phyloP scores from a whole-genome alignment of 106 monocot genomes.

The Allium cepa region DNA sequence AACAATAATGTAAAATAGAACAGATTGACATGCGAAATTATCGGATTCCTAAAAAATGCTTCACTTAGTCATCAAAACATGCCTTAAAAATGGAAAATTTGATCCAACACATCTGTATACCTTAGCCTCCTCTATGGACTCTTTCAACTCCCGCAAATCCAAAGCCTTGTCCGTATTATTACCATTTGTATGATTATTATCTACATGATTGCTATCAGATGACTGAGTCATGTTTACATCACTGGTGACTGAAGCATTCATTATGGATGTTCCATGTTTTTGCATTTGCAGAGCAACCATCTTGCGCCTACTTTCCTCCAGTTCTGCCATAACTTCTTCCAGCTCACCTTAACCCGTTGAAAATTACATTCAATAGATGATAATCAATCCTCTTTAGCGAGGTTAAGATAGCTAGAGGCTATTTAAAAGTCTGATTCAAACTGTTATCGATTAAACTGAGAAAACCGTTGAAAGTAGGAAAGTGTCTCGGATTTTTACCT shows the following conservation, averaged over 20 bases:
- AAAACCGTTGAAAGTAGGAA: too few species aligned
- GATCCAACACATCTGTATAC: slow-evolving; percentile 15
- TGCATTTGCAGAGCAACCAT: slow-evolving; percentile 84
- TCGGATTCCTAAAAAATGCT: not conserved
- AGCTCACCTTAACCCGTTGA: slow-evolving; percentile 45
- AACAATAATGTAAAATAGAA: too few species aligned
- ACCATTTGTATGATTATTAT: too few species aligned
- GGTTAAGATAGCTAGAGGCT: not conserved
- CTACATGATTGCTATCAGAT: slow-evolving; percentile 11
- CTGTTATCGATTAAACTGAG: too few species aligned
- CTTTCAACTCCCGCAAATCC: slow-evolving; percentile 57
- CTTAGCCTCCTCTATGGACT: slow-evolving; percentile 85
- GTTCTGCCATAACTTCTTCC: slow-evolving; percentile 91
- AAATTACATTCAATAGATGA: too few species aligned
- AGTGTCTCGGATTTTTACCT: too few species aligned
- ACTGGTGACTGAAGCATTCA: slow-evolving; percentile 35
- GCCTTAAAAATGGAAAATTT: too few species aligned
- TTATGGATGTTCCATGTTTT: slow-evolving; percentile 45
- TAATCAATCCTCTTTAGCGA: not conserved
- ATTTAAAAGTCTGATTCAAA: not conserved
- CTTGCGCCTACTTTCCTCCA: slow-evolving; percentile 93
- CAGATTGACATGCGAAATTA: too few species aligned
- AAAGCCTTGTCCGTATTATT: slow-evolving; percentile 50
- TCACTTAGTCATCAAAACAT: not conserved
- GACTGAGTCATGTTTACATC: slow-evolving; percentile 43